These are phyloP conservation scores for Cercospora sesami DNA, from an alignment of 2,329 filamentous ascomycete species.

Conservation along the genomic window DNA sequence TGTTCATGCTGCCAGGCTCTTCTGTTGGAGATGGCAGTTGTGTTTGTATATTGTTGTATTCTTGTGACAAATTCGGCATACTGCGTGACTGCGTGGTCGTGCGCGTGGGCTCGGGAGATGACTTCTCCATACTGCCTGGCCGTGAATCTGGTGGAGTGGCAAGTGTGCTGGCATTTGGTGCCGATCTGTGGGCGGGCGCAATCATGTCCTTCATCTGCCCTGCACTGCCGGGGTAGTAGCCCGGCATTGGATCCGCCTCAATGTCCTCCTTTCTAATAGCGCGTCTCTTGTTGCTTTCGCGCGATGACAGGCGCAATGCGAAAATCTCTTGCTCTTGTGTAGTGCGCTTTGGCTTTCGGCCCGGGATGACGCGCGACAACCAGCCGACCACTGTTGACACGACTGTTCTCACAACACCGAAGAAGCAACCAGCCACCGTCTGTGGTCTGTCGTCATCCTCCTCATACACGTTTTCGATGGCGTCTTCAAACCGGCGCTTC, in stretches of 20 bases:
- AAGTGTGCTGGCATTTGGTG: not conserved
- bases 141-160: slow-evolving; percentile 25
- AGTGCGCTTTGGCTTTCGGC: not conserved
- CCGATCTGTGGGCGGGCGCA: not conserved
- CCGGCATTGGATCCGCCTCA: slow-evolving; percentile 9
- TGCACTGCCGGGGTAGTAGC: slow-evolving; percentile 13
- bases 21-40: slow-evolving; percentile 2
- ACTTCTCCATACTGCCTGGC: slow-evolving; percentile 12
- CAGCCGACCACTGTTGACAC: not conserved
- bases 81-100: not conserved
- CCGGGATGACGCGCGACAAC: slow-evolving; percentile 3
- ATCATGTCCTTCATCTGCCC: not conserved
- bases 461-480: slow-evolving; percentile 4
- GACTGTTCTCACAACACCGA: slow-evolving; percentile 7
- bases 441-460: not conserved
- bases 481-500: slow-evolving; percentile 5
- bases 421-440: slow-evolving; percentile 10
- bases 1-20: not conserved
- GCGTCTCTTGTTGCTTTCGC: slow-evolving; percentile 22
- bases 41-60: not conserved
- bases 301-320: slow-evolving; percentile 20
- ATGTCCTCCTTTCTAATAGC: slow-evolving; percentile 22
- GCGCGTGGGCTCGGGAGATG: not conserved
- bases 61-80: not conserved
- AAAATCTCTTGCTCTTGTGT: slow-evolving; percentile 19